Evolutionary conservation across 1,139 yeast genomes (phyloP), one percentile per base, ranked within the genome.

Genomic region (Tardiomyces depauwii): DNA sequence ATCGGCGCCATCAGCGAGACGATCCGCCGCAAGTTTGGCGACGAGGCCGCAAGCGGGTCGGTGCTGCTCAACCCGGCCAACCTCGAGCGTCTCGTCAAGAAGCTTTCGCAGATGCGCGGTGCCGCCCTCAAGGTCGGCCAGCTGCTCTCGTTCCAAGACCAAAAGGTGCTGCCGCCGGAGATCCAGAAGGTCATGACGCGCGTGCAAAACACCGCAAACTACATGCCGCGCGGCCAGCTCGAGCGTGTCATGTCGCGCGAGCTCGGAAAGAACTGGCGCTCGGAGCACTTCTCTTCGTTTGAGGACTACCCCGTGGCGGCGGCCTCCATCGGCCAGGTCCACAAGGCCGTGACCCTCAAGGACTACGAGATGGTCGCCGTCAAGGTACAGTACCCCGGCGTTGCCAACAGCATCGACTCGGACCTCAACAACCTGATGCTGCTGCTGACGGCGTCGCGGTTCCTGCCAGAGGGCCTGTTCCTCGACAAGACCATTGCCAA

Each of bases 381-480:
- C 13, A 91, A 91, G 61, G 88, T 91, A 2, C 99, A 91, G 63
- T 91, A 91, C 58, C 99, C 99, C 0, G 98, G 98, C n/a, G 97
- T 91, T 12, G 93, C 84, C 19, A 80, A 83, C 53, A 82, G 94
- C 12, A 93, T 91, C 56, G 97, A 91, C 62, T 84, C 95, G 2
- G 99, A 91, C 64, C 74, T 91, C 62, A 91, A 85, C 64, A 89
- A 88, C 56, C 68, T 91, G 49, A 66, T 87, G 51, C 71, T 89
- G 73, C 70, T 91, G 32, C 70, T 91, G 57, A 82, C 94, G 5
- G 96, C 97, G 1, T 82, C 95, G 7, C 72, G 89, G 25, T 68
- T 91, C 50, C 71, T 91, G 46, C 99, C 99, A 13, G 84, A 86
- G 45, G 98, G 98, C 0, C 71, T 93, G 54, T 91, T 87, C 59